These are phyloP conservation scores for Colletotrichum coccodes DNA, from an alignment of 2,329 filamentous ascomycete species.

Conservation along the genomic window DNA sequence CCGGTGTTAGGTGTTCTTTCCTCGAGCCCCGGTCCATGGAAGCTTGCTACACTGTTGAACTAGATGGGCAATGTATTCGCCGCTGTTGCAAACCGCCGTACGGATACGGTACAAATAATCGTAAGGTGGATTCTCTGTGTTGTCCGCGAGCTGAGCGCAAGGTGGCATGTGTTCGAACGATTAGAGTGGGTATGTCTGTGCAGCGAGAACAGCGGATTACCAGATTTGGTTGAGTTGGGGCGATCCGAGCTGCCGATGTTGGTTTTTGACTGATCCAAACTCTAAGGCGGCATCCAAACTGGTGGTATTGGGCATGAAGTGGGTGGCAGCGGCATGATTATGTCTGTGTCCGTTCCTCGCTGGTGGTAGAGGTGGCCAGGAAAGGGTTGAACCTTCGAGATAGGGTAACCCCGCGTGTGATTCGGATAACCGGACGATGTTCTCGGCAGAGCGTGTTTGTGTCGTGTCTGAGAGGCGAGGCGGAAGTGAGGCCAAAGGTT, in stretches of 20 bases:
- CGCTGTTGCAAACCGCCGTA: not conserved
- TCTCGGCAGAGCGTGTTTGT: not conserved
- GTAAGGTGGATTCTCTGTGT: not conserved
- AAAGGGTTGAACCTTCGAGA: constrained; percentile 7
- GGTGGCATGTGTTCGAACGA: constrained; percentile 11
- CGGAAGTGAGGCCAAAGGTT: constrained; percentile 8
- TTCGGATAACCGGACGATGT: not conserved
- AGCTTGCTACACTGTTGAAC: not conserved
- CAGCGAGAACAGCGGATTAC: not conserved
- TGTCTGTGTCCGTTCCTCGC: not conserved
- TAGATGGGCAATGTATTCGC: not conserved
- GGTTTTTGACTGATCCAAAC: not conserved
- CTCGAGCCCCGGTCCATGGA: not conserved
- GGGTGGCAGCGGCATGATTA: not conserved
- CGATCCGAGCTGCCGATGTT: not conserved
- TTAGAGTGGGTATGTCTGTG: constrained; percentile 3
- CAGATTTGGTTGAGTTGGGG: not conserved
- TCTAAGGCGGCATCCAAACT: not conserved
- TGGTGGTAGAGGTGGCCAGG: not conserved
- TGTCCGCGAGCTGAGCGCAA: not conserved
- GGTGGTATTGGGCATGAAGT: constrained; percentile 5
- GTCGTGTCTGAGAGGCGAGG: not conserved
- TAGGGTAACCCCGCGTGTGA: not conserved
- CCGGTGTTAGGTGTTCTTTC: not conserved
- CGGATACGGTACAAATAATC: not conserved